Conservation (phyloP, 495 filamentous ascomycete species). For the Hypoxylon subgilvum region DNA sequence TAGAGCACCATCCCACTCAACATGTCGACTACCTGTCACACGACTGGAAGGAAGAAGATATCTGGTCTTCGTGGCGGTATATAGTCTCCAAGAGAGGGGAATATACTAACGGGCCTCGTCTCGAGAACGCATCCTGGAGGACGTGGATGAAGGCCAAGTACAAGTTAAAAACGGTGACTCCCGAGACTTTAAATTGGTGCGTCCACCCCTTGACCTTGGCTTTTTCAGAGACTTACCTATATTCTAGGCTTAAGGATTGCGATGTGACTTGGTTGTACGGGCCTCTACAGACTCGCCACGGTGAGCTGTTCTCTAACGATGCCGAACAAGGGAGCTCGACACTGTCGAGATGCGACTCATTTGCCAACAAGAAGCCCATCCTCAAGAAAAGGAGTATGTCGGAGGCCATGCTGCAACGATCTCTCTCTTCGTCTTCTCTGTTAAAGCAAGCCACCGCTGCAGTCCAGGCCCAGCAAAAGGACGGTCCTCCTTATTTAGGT, state of each 20-base stretch:
- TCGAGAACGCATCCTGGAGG: slow-evolving; percentile 98
- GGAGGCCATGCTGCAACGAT: slow-evolving; percentile 91
- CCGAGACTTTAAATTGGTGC: slow-evolving; percentile 89
- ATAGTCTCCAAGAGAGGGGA: slow-evolving; percentile 77
- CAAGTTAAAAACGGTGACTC: slow-evolving; percentile 81
- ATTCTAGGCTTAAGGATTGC: slow-evolving; percentile 86
- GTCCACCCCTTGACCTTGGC: slow-evolving; percentile 34
- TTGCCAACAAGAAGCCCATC: slow-evolving; percentile 85
- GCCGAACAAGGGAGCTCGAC: slow-evolving; percentile 53
- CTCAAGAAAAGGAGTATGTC: slow-evolving; percentile 96
- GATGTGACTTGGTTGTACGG: slow-evolving; percentile 99
- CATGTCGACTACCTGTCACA: slow-evolving; percentile 98
- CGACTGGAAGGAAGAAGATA: slow-evolving; percentile 95
- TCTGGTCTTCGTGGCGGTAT: slow-evolving; percentile 96
- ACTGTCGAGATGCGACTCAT: slow-evolving; percentile 82
- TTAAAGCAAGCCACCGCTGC: slow-evolving; percentile 92
- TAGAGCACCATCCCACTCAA: slow-evolving; percentile 77
- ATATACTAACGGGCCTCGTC: slow-evolving; percentile 77
- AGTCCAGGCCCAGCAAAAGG: slow-evolving; percentile 85
- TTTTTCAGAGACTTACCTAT: slow-evolving; percentile 28
- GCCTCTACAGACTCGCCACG: slow-evolving; percentile 75
- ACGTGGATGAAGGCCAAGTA: slow-evolving; percentile 96
- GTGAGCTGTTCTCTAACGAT: slow-evolving; percentile 56
- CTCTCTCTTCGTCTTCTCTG: slow-evolving; percentile 86
- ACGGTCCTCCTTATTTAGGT: slow-evolving; percentile 46